Evolutionary conservation across 805 yeast genomes (phyloP).

Genomic region (Ogataea neopini): DNA sequence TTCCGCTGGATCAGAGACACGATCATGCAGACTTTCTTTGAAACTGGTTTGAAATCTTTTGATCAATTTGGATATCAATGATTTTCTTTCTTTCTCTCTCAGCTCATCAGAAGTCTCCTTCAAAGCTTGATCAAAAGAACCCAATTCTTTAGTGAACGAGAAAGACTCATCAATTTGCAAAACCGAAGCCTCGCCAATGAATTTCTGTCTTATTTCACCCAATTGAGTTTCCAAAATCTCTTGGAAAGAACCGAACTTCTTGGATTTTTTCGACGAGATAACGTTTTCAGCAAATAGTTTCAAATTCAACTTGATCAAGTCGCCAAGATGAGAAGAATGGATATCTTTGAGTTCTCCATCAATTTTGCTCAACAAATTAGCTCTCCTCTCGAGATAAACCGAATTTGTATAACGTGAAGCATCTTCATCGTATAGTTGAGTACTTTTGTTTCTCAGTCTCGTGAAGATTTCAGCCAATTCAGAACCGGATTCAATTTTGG

Average conservation of each 20-base stretch:
- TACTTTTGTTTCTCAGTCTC: conserved; percentile 45
- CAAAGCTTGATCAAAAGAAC: conserved; percentile 34
- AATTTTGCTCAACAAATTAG: conserved; percentile 48
- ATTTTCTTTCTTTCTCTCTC: conserved; percentile 42
- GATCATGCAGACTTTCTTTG: conserved; percentile 50
- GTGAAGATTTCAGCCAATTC: conserved; percentile 45
- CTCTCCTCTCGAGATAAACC: conserved; percentile 68
- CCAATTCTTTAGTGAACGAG: conserved; percentile 35
- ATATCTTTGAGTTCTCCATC: conserved; percentile 47
- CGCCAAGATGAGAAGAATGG: conserved; percentile 42
- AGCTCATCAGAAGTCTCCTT: conserved; percentile 34
- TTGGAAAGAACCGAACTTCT: conserved; percentile 19
- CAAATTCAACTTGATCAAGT: conserved; percentile 38
- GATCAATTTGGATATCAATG: conserved; percentile 42
- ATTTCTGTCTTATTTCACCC: conserved; percentile 25
- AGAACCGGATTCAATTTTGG: conserved; percentile 29
- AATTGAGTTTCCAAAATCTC: conserved; percentile 29
- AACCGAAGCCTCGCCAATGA: conserved; percentile 35
- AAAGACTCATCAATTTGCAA: conserved; percentile 37
- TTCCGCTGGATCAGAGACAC: conserved; percentile 49
- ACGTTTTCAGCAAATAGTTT: conserved; percentile 31
- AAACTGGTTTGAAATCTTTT: conserved; percentile 50
- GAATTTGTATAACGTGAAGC: conserved; percentile 74
- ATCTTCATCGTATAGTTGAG: conserved; percentile 58
- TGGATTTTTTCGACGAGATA: conserved; percentile 25